phyloP scores from a whole-genome alignment of 148 eudicot species.

The Cornus controversa region DNA sequence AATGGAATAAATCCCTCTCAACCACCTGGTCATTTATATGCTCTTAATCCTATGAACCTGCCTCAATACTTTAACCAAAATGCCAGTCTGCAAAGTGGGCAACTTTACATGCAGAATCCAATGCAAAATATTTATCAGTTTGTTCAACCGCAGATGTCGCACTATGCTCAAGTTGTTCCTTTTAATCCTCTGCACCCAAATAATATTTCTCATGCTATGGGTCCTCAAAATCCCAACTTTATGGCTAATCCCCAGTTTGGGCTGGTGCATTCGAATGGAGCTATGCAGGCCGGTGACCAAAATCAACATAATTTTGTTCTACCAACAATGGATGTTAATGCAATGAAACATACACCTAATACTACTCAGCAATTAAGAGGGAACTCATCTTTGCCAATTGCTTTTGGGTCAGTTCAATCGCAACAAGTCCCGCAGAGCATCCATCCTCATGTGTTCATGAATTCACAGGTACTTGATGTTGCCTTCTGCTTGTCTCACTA shows the following conservation, averaged over 20 bases:
- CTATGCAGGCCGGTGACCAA: slow-evolving; percentile 34
- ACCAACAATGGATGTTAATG: slow-evolving; percentile 15
- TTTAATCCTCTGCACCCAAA: slow-evolving; percentile 25
- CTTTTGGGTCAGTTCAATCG: slow-evolving; percentile 17
- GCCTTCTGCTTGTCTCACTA: slow-evolving; percentile 1
- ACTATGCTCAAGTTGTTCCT: slow-evolving; percentile 18
- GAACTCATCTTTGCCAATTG: slow-evolving; percentile 27
- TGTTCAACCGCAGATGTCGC: slow-evolving; percentile 28
- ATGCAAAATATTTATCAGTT: slow-evolving; percentile 37
- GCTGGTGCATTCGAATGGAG: slow-evolving; percentile 29
- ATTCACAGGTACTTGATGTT: slow-evolving; percentile 42
- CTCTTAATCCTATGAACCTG: slow-evolving; percentile 19
- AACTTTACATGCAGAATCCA: slow-evolving; percentile 21
- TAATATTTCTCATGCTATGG: slow-evolving; percentile 44
- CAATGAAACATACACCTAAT: slow-evolving; percentile 22
- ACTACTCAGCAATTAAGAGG: slow-evolving; percentile 36
- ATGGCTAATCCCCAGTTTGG: slow-evolving; percentile 40
- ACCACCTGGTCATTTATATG: slow-evolving; percentile 20
- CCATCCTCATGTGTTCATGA: slow-evolving; percentile 24
- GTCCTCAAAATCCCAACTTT: slow-evolving; percentile 41
- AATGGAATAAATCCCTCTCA: slow-evolving; percentile 24
- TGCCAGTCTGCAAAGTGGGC: slow-evolving; percentile 25
- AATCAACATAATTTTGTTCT: slow-evolving; percentile 20
- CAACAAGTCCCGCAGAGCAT: slow-evolving; percentile 31
- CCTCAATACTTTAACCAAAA: slow-evolving; percentile 16